Evolutionary conservation across 352 stramenopile genomes (phyloP).

Genomic region (Blastocystis sp.): DNA sequence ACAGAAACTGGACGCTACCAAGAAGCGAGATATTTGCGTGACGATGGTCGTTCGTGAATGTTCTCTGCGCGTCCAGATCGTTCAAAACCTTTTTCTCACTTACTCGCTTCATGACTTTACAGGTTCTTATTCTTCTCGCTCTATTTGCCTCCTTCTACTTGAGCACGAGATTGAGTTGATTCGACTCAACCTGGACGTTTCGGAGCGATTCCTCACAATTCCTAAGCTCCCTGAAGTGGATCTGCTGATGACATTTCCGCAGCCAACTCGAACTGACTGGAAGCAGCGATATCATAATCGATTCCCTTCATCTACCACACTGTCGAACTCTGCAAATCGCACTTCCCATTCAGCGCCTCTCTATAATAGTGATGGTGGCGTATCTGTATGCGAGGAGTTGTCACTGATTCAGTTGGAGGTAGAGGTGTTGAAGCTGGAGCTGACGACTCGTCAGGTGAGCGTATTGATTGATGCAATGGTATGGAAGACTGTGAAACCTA

Average conservation of each 20-base stretch:
- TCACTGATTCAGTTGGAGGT: neutral
- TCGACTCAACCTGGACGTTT: neutral
- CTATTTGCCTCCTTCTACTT: neutral
- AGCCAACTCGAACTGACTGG: neutral
- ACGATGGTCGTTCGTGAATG: neutral
- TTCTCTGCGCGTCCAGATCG: neutral
- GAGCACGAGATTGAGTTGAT: neutral
- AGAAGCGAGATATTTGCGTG: neutral
- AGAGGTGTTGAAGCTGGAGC: neutral
- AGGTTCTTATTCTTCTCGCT: neutral
- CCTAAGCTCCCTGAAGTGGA: neutral
- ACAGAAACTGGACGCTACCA: neutral
- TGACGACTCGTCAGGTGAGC: slow-evolving; percentile 31
- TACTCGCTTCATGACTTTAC: neutral
- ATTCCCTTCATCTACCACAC: neutral
- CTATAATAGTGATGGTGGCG: neutral
- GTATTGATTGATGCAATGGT: neutral
- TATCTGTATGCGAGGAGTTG: neutral
- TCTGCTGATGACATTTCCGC: neutral
- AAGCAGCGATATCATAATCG: neutral
- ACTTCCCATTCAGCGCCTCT: neutral
- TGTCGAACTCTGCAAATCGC: neutral
- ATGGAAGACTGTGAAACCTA: neutral
- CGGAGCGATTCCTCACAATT: neutral
- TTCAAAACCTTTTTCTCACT: neutral